Evolutionary conservation across 1,284 basidiomycete species (phyloP), one percentile per base, ranked within the genome.

Genomic region (Cystobasidium pallidum): DNA sequence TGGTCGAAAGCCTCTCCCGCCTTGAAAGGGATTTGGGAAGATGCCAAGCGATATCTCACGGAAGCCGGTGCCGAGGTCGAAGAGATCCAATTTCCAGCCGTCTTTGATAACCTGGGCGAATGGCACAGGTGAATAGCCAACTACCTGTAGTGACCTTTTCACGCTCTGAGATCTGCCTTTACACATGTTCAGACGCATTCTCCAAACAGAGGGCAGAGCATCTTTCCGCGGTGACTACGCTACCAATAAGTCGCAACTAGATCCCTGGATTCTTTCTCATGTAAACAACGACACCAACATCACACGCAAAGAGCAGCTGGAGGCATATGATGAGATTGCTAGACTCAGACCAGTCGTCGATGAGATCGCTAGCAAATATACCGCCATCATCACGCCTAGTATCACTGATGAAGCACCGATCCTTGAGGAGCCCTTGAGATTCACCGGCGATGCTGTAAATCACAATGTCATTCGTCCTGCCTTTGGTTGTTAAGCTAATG

Each of bases 181-280:
- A 3, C 13, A 2, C 24, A 7, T 24, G 30, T 51, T 30, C 66
- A 74, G 59, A 24, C 36, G 36, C 21, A 36, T 76, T 15, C 64
- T 76, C n/a, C 39, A 62, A 0, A 62, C 58, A 15, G 75, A 76
- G 24, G 75, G 75, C 2, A 74, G 72, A 26, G 34, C 54, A 30
- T 57, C 74, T 17, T 76, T 76, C 66, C 58, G 74, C 24, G 59
- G 49, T 62, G 74, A 76, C 26, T 76, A 72, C 72, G 28, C 39
- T 10, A 55, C 26, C 0, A 36, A 65, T 58, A 66, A 72, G 52
- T 58, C 70, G 19, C 47, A 70, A 15, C 64, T 76, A 51, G 75
- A 76, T 54, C 71, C 74, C 2, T 73, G 73, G 59, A 76, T 76
- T 59, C 15, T 70, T 6, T 7, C 34, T 3, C 74, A 75, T 55